phyloP scores from a whole-genome alignment of 495 filamentous ascomycete species.

The Melanomma pulvis-pyrius region DNA sequence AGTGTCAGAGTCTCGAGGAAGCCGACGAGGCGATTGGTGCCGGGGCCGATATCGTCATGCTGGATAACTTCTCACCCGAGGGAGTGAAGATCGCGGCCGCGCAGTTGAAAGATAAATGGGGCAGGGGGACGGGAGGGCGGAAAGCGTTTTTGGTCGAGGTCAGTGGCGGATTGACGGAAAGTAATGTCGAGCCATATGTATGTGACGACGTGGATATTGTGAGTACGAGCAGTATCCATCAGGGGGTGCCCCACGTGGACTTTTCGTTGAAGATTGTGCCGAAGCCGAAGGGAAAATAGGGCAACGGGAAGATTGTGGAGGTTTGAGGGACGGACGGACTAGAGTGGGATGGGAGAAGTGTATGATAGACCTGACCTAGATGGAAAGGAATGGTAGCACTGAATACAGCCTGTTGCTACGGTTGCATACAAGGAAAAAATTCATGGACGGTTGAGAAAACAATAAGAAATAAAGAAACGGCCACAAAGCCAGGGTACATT shows the following conservation, averaged over 20 bases:
- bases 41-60: conserved; percentile 93
- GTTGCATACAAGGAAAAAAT: too few species aligned
- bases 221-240: conserved; percentile 94
- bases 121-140: conserved; percentile 42
- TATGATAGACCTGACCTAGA: too few species aligned
- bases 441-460: too few species aligned
- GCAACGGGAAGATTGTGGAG: not conserved
- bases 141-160: conserved; percentile 71
- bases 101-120: conserved; percentile 77
- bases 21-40: conserved; percentile 88
- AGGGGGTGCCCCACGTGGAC: conserved; percentile 89
- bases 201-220: conserved; percentile 92
- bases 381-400: too few species aligned
- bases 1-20: conserved; percentile 83
- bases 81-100: conserved; percentile 71
- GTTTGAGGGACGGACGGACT: not conserved
- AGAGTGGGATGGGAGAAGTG: too few species aligned
- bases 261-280: conserved; percentile 87
- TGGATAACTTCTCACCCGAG: conserved; percentile 87
- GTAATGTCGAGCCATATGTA: conserved; percentile 78
- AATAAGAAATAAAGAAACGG: too few species aligned
- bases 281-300: conserved; percentile 31
- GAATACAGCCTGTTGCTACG: too few species aligned
- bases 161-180: conserved; percentile 84
- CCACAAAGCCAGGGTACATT: too few species aligned